These are phyloP conservation scores for Colletotrichum salicis DNA, from an alignment of 2,329 filamentous ascomycete species.

Conservation along the genomic window DNA sequence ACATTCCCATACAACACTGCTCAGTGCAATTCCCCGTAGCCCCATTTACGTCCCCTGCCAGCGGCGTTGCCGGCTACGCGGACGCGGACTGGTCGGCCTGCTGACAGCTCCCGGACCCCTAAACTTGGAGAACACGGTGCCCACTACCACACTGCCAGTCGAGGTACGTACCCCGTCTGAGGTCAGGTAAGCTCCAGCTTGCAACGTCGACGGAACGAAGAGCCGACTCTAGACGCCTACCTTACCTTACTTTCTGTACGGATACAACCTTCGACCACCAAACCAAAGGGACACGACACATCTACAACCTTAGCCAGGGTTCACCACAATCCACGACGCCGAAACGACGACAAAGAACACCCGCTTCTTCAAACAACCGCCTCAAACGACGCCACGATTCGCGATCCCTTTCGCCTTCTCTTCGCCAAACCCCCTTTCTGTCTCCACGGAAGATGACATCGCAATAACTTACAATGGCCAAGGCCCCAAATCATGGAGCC, in stretches of 20 bases:
- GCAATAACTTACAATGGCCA: conserved; percentile 39
- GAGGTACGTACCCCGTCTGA: conserved; percentile 2
- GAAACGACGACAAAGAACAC: not conserved
- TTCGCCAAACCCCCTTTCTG: not conserved
- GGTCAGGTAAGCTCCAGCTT: conserved; percentile 26
- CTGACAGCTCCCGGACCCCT: conserved; percentile 30
- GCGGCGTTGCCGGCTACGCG: conserved; percentile 10
- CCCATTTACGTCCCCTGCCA: conserved; percentile 7
- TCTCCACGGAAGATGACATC: conserved; percentile 34
- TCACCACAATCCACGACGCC: not conserved
- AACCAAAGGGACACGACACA: not conserved
- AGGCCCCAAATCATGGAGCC: conserved; percentile 37
- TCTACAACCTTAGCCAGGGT: not conserved
- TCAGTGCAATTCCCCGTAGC: not conserved
- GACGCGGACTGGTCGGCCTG: conserved; percentile 16
- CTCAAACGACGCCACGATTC: not conserved
- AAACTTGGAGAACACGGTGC: not conserved
- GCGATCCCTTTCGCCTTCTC: not conserved
- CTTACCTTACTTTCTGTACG: too few relatives aligned
- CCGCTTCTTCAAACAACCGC: not conserved
- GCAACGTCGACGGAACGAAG: conserved; percentile 30
- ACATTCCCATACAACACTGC: not conserved
- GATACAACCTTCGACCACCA: not conserved
- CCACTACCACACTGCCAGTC: not conserved
- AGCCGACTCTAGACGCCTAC: conserved; percentile 15